phyloP scores from a whole-genome alignment of 441 rosid genomes.

The Macaranga tanarius region DNA sequence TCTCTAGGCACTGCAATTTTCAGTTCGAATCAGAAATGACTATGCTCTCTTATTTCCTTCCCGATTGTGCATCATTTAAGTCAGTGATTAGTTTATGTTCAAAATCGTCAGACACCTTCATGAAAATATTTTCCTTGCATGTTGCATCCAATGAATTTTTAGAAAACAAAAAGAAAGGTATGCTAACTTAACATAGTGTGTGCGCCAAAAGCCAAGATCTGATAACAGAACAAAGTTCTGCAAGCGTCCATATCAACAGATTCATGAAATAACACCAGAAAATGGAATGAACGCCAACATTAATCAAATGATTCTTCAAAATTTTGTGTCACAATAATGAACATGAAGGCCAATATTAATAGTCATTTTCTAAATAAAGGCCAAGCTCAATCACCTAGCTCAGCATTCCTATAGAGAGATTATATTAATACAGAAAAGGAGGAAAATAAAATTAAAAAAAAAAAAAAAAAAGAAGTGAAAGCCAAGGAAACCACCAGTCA shows the following conservation, averaged over 20 bases:
- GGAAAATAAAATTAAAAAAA: not conserved
- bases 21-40: too few relatives aligned
- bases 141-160: too few relatives aligned
- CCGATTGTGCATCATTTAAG: not conserved
- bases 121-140: too few relatives aligned
- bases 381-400: not conserved
- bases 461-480: too few relatives aligned
- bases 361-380: not conserved
- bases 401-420: not conserved
- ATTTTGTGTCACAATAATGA: conserved; percentile 2
- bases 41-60: not conserved
- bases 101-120: not conserved
- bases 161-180: too few relatives aligned
- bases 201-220: not conserved
- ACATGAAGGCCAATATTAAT: not conserved
- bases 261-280: not conserved
- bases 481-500: too few relatives aligned
- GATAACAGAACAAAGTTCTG: not conserved
- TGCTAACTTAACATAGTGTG: too few relatives aligned
- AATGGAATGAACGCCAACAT: not conserved
- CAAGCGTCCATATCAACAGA: not conserved
- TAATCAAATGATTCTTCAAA: not conserved
- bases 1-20: too few relatives aligned
- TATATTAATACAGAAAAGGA: not conserved
- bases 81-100: not conserved